Evolutionary conservation across 768 basidiomycete genomes (phyloP).

Genomic region (Favolaschia claudopus): DNA sequence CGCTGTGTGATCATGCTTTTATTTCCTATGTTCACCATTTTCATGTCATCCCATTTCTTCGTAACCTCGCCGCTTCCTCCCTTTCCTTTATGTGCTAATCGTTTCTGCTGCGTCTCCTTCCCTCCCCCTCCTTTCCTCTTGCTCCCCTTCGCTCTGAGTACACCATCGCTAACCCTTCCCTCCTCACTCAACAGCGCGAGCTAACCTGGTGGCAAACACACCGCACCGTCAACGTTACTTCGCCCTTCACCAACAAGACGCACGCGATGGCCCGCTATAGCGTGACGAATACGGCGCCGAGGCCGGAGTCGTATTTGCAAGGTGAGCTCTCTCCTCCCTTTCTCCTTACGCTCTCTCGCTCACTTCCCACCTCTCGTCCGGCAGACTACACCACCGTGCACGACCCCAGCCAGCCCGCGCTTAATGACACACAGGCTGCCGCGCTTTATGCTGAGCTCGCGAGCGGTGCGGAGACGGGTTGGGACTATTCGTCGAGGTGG

Average conservation of each 20-base stretch:
- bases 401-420: constrained; percentile 59
- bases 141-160: neutral
- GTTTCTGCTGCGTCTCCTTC: no score
- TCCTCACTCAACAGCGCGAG: constrained; percentile 66
- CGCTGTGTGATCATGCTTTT: no score
- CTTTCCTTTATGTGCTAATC: neutral
- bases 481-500: constrained; percentile 66
- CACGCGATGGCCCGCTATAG: constrained; percentile 75
- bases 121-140: no score
- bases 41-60: no score
- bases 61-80: neutral
- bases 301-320: constrained; percentile 83
- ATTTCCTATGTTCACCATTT: no score
- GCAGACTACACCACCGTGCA: constrained; percentile 84
- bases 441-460: constrained; percentile 89
- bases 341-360: neutral
- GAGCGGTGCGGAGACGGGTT: constrained; percentile 80
- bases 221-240: constrained; percentile 70
- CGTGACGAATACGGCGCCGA: constrained; percentile 85
- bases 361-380: constrained; percentile 23
- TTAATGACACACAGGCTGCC: constrained; percentile 66
- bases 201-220: constrained; percentile 84
- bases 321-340: constrained; percentile 49
- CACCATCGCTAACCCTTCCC: neutral
- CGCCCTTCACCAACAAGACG: constrained; percentile 73